Percentiles rank a stretch among this genome's conserved stretches.
phyloP scores from a whole-genome alignment of 441 rosid species.

The Gossypium laxum region DNA sequence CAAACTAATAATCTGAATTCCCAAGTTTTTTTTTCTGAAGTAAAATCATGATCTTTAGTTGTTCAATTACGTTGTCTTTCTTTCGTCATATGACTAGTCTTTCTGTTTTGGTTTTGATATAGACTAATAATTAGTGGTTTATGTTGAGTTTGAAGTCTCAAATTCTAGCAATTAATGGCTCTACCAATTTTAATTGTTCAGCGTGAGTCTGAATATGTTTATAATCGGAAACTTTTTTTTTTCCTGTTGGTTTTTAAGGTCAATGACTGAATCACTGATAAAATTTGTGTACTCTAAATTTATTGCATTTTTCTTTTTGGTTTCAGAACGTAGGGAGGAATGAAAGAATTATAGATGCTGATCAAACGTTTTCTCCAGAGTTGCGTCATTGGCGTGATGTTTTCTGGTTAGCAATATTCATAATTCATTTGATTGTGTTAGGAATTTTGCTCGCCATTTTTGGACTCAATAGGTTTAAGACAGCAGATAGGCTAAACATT shows the following conservation, averaged over 20 bases:
- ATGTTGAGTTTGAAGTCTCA: neutral
- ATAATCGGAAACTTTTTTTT: neutral
- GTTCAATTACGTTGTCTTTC: neutral
- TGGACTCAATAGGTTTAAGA: constrained; percentile 66
- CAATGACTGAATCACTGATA: neutral
- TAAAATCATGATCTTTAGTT: neutral
- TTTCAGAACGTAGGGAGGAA: constrained; percentile 54
- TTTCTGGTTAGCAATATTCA: constrained; percentile 72
- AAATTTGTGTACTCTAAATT: neutral
- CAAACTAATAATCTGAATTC: constrained; percentile 2
- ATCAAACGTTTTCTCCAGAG: constrained; percentile 36
- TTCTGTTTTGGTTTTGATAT: neutral
- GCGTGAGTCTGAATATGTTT: neutral
- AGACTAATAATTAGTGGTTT: neutral
- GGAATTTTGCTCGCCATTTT: constrained; percentile 57
- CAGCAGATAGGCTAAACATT: constrained; percentile 60
- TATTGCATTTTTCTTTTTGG: neutral
- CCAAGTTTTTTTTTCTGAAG: neutral
- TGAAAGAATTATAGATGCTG: constrained; percentile 38
- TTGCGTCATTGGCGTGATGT: constrained; percentile 83
- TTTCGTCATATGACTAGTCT: neutral
- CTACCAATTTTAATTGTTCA: neutral
- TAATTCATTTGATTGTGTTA: constrained; percentile 58
- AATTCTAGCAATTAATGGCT: neutral
- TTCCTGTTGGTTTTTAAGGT: neutral